phyloP scores from a whole-genome alignment of 768 basidiomycete species.

The Tricholoma bakamatsutake region DNA sequence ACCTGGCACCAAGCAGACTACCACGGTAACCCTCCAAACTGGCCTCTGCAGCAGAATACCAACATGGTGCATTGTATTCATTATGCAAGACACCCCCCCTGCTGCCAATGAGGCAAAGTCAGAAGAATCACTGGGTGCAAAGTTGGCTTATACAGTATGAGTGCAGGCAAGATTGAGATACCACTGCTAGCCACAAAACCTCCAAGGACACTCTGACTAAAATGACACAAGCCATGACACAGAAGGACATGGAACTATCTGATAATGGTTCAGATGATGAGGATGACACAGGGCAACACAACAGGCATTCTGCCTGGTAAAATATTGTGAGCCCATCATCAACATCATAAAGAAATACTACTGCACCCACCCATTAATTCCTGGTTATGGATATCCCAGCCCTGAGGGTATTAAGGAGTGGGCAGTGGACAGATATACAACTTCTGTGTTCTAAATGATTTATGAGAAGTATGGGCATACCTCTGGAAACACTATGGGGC shows the following conservation, averaged over 20 bases:
- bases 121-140: background rate
- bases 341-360: conserved; percentile 19
- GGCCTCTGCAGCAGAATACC: background rate
- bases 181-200: background rate
- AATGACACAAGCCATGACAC: background rate
- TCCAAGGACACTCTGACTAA: background rate
- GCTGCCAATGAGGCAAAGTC: background rate
- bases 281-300: background rate
- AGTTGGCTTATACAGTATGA: background rate
- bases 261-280: background rate
- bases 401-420: conserved; percentile 1
- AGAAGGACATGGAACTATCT: background rate
- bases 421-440: conserved; percentile 2
- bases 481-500: conserved; percentile 7
- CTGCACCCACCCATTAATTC: conserved; percentile 17
- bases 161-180: background rate
- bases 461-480: conserved; percentile 20
- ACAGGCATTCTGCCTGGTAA: background rate
- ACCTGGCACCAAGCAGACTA: background rate
- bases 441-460: conserved; percentile 1
- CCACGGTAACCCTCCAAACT: background rate
- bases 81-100: background rate
- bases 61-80: background rate
- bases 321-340: conserved; percentile 5
- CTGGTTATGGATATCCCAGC: conserved; percentile 11